These are phyloP conservation scores for Boletales sp. DNA, from an alignment of 768 basidiomycete species.

Conservation along the genomic window DNA sequence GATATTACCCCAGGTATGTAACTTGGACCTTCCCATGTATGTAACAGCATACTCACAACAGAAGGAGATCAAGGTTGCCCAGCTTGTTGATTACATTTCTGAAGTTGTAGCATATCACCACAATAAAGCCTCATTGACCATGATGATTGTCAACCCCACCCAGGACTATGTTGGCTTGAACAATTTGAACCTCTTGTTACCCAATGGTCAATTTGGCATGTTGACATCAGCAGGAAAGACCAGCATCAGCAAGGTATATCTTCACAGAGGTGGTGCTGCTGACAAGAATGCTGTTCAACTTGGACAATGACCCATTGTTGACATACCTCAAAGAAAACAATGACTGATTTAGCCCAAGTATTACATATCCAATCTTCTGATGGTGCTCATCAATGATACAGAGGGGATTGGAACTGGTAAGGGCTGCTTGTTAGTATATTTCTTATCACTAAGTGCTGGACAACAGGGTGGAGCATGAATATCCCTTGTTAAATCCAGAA, in stretches of 20 bases:
- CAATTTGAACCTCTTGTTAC: conserved; percentile 84
- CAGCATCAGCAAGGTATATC: conserved; percentile 97
- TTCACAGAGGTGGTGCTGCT: conserved; percentile 76
- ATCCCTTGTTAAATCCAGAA: conserved; percentile 89
- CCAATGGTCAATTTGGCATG: conserved; percentile 95
- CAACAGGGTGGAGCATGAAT: conserved; percentile 87
- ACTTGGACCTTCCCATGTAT: no score
- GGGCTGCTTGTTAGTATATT: conserved; percentile 12
- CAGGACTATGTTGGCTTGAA: conserved; percentile 95
- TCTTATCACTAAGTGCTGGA: neutral
- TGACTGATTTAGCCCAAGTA: conserved; percentile 87
- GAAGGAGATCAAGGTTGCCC: no score
- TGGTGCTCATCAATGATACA: conserved; percentile 89
- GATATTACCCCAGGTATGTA: no score
- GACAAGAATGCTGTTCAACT: conserved; percentile 74
- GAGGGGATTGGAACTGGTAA: conserved; percentile 96
- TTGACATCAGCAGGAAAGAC: conserved; percentile 90
- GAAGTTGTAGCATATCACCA: no score
- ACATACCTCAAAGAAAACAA: conserved; percentile 85
- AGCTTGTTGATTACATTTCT: no score
- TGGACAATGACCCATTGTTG: conserved; percentile 83
- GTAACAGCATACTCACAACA: no score
- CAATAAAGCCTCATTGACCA: no score
- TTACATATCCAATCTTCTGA: conserved; percentile 86
- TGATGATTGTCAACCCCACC: no score